phyloP scores from a whole-genome alignment of 495 filamentous ascomycete genomes.

The Trichoderma erinaceum region DNA sequence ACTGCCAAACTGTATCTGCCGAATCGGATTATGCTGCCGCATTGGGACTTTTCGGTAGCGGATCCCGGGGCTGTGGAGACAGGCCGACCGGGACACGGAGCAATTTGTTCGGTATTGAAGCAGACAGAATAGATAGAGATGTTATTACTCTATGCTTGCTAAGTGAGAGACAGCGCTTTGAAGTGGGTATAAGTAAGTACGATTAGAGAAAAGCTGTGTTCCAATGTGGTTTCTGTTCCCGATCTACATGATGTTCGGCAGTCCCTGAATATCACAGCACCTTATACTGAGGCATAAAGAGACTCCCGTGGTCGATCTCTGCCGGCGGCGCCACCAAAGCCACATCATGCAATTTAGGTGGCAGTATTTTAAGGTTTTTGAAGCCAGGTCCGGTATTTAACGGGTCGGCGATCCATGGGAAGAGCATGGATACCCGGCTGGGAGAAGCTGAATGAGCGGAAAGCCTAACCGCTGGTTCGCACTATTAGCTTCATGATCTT shows the following conservation, averaged over 20 bases:
- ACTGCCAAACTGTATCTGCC: neutral
- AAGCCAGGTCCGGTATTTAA: neutral
- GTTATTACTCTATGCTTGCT: neutral
- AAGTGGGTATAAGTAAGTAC: neutral
- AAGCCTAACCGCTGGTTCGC: neutral
- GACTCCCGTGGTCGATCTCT: neutral
- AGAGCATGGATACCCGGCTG: neutral
- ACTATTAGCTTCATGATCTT: neutral
- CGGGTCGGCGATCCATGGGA: neutral
- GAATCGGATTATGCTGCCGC: neutral
- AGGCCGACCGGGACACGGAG: neutral
- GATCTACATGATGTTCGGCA: neutral
- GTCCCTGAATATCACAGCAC: neutral
- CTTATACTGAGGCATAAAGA: neutral
- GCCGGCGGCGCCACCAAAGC: neutral
- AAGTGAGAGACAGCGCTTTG: neutral
- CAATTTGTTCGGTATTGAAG: neutral
- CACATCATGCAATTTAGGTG: neutral
- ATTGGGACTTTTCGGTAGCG: neutral
- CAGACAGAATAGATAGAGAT: neutral
- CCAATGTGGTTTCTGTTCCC: neutral
- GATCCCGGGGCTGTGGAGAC: neutral
- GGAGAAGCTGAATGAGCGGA: neutral
- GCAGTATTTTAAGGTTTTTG: neutral
- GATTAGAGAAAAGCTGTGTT: neutral